A percentile compares a stretch with the other conserved stretches of the same genome.
Evolutionary conservation across 202 grass and related monocot genomes (phyloP).

Genomic region (Setaria italica): DNA sequence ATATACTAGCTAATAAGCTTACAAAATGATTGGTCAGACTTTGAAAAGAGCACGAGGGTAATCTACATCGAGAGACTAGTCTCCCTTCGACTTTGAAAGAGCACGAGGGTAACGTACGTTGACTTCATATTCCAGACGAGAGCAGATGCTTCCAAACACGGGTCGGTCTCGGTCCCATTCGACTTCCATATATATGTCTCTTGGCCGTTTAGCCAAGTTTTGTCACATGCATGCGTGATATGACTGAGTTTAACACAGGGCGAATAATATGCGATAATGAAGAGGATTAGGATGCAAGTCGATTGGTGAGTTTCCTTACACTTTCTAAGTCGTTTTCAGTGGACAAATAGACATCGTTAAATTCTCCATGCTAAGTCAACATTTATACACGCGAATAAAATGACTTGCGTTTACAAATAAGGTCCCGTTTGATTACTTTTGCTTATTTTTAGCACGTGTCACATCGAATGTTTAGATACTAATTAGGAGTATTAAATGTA

Average conservation of each 20-base stretch:
- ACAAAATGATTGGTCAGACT: not conserved
- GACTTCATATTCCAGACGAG: not conserved
- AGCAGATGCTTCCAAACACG: not conserved
- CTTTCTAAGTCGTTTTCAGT: not conserved
- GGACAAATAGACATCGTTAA: not conserved
- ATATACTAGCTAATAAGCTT: no score
- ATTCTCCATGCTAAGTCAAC: not conserved
- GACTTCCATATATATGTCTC: not conserved
- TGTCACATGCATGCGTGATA: not conserved
- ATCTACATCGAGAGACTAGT: not conserved
- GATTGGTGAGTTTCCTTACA: not conserved
- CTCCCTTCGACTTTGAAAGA: slow-evolving; percentile 4
- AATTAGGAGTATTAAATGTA: no score
- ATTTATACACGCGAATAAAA: not conserved
- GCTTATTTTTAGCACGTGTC: no score
- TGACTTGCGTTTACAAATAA: not conserved
- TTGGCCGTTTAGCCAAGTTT: not conserved
- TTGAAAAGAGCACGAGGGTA: not conserved
- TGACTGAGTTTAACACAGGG: not conserved
- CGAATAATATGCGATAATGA: not conserved
- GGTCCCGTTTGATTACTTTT: no score
- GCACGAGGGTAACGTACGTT: not conserved
- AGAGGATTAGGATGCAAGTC: not conserved
- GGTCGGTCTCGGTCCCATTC: not conserved
- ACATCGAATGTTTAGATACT: no score